Base-by-base conservation (phyloP, 768 basidiomycete species). In the Leucogyrophana mollusca region DNA sequence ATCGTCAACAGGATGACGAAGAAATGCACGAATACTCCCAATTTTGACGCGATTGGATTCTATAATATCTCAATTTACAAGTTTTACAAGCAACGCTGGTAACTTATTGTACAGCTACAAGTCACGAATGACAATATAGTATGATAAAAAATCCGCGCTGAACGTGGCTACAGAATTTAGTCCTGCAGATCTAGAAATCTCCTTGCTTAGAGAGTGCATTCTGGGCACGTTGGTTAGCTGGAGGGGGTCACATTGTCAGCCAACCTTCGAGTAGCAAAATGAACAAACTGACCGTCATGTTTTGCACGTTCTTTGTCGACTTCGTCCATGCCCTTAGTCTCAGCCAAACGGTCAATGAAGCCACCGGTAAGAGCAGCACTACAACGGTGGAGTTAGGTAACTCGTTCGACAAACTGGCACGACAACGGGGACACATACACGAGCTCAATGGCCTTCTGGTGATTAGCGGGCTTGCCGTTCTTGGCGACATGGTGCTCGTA, bases 361-460 rank as follows among this genome's bases (percentile, higher is more conserved):
- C 27, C 62, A 16, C 65, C 65, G 1, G 53, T 38, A 20, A 65
- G 35, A 2, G 30, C 65, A 11, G 62, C 62, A 2, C 62, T 66
- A 11, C 36, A 9, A 27, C 21, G 18, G 23, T 4, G 3, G 14
- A 13, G 20, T 11, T 32, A n/a, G 1, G n/a, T 18, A 22, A 32
- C 18, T 14, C 53, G 14, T 53, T 39, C 17, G 14, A 2, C 3
- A 5, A n/a, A 25, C 0, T 24, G n/a, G 13, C 13, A 14, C 30
- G 4, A 8, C 23, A 4, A 4, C 20, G 40, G 13, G 17, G 14
- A 3, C 62, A 3, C 62, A n/a, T 55, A 65, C 62, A 64, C 40
- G 20, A 64, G 27, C 21, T 59, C 52, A 1, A 60, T 9, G n/a
- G 60, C 60, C 40, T 46, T 56, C 10, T 47, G 34, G 9, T 64